These are phyloP conservation scores for Apium graveolens DNA, from an alignment of 129 eudicot genomes.

Conservation along the genomic window DNA sequence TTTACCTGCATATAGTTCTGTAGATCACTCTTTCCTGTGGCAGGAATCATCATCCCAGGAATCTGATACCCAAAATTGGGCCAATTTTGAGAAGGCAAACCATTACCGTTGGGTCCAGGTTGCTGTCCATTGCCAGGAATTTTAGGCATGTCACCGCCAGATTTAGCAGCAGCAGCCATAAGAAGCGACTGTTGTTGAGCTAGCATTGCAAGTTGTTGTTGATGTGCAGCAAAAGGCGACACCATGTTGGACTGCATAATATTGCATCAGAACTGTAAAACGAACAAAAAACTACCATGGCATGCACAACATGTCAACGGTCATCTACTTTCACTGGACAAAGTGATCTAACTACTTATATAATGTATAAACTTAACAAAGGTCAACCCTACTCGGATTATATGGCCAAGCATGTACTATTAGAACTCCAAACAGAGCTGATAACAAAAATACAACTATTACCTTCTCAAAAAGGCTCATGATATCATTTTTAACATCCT, in stretches of 20 bases:
- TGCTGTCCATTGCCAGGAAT: conserved; percentile 48
- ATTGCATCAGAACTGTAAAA: background rate
- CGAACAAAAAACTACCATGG: background rate
- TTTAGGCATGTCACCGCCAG: conserved; percentile 52
- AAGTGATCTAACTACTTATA: background rate
- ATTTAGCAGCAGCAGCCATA: conserved; percentile 90
- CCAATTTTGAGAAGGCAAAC: conserved; percentile 58
- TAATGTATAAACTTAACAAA: background rate
- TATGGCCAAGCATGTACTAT: background rate
- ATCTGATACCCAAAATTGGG: conserved; percentile 61
- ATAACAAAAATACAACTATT: background rate
- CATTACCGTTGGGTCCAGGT: conserved; percentile 41
- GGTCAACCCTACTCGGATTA: conserved; percentile 3
- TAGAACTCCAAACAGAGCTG: background rate
- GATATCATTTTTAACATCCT: conserved; percentile 84
- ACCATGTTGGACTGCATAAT: conserved; percentile 59
- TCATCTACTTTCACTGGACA: background rate
- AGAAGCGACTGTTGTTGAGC: conserved; percentile 83
- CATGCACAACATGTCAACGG: background rate
- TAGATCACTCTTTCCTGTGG: conserved; percentile 48
- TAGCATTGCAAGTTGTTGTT: conserved; percentile 53
- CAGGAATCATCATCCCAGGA: conserved; percentile 62
- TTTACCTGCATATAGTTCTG: conserved; percentile 68
- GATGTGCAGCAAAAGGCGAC: conserved; percentile 49
- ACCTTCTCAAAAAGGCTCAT: conserved; percentile 99